Conservation (phyloP, 2,329 filamentous ascomycete genomes). For the Cercospora sp. region DNA sequence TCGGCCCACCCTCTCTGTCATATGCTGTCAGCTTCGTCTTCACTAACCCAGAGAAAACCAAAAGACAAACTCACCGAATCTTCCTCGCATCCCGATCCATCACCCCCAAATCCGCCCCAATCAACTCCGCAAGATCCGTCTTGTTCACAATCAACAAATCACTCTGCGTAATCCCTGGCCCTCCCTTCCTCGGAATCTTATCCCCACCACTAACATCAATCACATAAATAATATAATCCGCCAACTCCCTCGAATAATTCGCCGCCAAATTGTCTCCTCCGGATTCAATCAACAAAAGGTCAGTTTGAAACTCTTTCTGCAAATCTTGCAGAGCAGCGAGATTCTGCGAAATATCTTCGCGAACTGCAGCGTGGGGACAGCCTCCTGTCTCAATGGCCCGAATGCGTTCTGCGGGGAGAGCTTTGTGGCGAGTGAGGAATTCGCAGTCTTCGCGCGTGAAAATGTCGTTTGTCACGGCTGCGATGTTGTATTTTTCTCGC, state of each 20-base stretch:
- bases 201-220: conserved; percentile 96
- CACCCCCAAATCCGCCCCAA: conserved; percentile 85
- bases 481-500: conserved; percentile 78
- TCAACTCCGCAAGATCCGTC: conserved; percentile 85
- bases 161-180: conserved; percentile 94
- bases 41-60: not conserved
- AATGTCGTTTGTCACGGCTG: conserved; percentile 97
- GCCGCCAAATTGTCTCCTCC: conserved; percentile 96
- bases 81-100: conserved; percentile 94
- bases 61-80: conserved; percentile 57
- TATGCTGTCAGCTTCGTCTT: not conserved
- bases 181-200: conserved; percentile 94
- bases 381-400: conserved; percentile 96
- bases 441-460: conserved; percentile 97
- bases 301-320: conserved; percentile 74
- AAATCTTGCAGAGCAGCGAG: conserved; percentile 88
- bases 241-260: conserved; percentile 92
- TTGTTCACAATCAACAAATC: conserved; percentile 95
- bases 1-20: conserved; percentile 80
- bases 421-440: conserved; percentile 84
- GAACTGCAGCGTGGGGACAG: conserved; percentile 93
- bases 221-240: conserved; percentile 97
- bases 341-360: conserved; percentile 94
- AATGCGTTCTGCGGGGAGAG: conserved; percentile 80
- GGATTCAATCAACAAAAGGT: conserved; percentile 89